These are phyloP conservation scores for Wickerhamiella australiensis DNA, from an alignment of 805 yeast genomes.

Conservation along the genomic window DNA sequence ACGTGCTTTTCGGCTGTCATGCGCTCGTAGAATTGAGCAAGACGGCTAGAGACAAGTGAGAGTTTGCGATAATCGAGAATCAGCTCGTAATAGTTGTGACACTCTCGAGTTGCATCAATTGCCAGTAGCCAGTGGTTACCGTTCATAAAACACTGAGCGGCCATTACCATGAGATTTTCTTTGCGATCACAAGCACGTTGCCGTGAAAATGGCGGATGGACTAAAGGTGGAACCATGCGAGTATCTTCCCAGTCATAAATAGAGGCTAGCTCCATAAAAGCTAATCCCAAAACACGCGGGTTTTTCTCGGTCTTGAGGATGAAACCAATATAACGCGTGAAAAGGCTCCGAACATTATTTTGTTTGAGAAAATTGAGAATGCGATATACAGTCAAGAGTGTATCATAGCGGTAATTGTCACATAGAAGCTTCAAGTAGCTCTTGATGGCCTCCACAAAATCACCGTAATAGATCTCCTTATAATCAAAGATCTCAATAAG, in stretches of 20 bases:
- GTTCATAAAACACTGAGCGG: slow-evolving; percentile 7
- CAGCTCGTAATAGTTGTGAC: background rate
- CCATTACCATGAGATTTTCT: slow-evolving; percentile 6
- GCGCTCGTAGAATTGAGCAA: slow-evolving; percentile 1
- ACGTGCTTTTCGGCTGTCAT: background rate
- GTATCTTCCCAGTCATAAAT: background rate
- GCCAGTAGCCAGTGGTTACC: slow-evolving; percentile 10
- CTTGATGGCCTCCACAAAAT: background rate
- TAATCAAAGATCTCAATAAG: background rate
- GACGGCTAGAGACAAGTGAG: background rate
- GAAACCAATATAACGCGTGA: slow-evolving; percentile 1
- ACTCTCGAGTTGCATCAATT: background rate
- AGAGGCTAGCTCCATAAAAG: slow-evolving; percentile 1
- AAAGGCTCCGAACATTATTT: background rate
- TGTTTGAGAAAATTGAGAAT: background rate
- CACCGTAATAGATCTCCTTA: background rate
- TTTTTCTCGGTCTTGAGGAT: slow-evolving; percentile 1
- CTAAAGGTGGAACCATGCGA: background rate
- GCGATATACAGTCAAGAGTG: slow-evolving; percentile 3
- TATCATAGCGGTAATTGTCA: slow-evolving; percentile 4
- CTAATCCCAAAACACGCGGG: slow-evolving; percentile 5
- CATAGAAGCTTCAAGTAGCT: background rate
- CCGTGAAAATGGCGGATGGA: slow-evolving; percentile 1
- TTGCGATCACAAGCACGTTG: slow-evolving; percentile 6
- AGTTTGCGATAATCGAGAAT: background rate